These are phyloP conservation scores for Lyophyllum decastes DNA, from an alignment of 768 basidiomycete species.

Conservation along the genomic window DNA sequence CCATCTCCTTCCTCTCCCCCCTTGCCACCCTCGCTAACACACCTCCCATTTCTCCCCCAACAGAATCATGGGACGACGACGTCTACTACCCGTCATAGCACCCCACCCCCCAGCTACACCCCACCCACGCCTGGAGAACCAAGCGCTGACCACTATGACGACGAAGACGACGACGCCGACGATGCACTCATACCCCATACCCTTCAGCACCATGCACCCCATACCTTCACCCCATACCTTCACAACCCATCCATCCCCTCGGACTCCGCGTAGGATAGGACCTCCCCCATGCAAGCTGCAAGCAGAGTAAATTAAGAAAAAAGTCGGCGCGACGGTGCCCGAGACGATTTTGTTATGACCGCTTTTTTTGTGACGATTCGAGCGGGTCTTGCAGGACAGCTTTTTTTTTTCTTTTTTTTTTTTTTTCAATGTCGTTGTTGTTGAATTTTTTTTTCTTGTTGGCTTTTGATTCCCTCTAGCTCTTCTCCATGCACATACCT, in stretches of 20 bases:
- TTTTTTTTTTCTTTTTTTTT: neutral
- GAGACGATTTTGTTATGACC: neutral
- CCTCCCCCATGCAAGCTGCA: neutral
- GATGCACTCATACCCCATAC: too few species aligned
- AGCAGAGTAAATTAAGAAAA: neutral
- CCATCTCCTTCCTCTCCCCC: neutral
- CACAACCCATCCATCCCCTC: too few species aligned
- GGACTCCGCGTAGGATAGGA: too few species aligned
- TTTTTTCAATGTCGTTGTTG: neutral
- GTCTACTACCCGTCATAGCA: slow-evolving; percentile 42
- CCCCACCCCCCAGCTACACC: neutral
- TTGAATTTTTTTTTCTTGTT: neutral
- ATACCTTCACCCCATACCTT: too few species aligned
- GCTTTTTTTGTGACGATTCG: slow-evolving; percentile 5
- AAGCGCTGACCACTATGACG: too few species aligned
- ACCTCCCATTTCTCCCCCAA: neutral
- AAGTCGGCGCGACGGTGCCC: neutral
- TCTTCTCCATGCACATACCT: neutral
- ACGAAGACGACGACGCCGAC: too few species aligned
- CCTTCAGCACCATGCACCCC: too few species aligned
- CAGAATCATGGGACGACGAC: slow-evolving; percentile 55
- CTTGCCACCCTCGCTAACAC: neutral
- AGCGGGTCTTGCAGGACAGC: slow-evolving; percentile 13
- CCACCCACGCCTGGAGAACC: neutral
- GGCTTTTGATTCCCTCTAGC: too few species aligned